Percentiles rank a stretch among this genome's conserved stretches.
Evolutionary conservation across 176 grass and related monocot genomes (phyloP).

Genomic region (Microstegium vimineum): DNA sequence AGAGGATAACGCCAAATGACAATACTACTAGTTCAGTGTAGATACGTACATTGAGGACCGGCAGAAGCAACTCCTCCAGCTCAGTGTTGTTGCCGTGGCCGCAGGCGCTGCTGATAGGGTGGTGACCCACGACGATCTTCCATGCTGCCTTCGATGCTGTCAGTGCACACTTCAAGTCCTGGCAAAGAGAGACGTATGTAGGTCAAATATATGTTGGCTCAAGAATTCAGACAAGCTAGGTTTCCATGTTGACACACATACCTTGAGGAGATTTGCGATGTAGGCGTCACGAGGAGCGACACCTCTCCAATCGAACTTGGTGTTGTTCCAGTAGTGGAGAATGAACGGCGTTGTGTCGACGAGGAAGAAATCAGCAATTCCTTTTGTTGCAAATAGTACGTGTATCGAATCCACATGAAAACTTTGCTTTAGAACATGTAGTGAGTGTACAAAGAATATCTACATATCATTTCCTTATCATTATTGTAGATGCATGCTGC

Average conservation of each 20-base stretch:
- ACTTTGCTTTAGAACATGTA: background rate
- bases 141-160: constrained; percentile 55
- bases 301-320: constrained; percentile 78
- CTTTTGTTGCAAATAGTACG: background rate
- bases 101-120: constrained; percentile 78
- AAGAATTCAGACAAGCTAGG: background rate
- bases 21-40: too few relatives aligned
- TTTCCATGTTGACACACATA: too few relatives aligned
- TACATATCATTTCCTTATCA: background rate
- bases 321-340: constrained; percentile 67
- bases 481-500: background rate
- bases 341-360: constrained; percentile 76
- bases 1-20: too few relatives aligned
- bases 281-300: constrained; percentile 70
- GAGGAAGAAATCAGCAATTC: constrained; percentile 75
- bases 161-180: constrained; percentile 59
- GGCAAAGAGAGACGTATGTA: background rate
- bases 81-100: constrained; percentile 84
- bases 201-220: background rate
- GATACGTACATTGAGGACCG: constrained; percentile 65
- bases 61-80: constrained; percentile 59
- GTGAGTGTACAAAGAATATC: background rate
- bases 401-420: background rate
- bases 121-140: constrained; percentile 92
- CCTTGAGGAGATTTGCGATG: constrained; percentile 48